Evolutionary conservation across 345 rosid genomes (phyloP).

Genomic region (Salix exigua): DNA sequence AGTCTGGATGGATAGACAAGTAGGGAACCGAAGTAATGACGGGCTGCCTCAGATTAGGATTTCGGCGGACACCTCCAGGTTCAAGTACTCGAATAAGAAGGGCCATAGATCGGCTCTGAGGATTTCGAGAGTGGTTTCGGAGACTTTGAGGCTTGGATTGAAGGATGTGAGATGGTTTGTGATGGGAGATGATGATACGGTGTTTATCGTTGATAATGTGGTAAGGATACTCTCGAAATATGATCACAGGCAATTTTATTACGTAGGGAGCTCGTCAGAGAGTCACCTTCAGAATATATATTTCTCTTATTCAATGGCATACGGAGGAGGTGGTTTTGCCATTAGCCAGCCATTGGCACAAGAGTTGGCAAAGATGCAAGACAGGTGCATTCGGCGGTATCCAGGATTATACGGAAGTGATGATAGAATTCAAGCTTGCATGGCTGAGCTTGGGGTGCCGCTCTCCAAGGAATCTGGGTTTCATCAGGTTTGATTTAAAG

Average conservation of each 20-base stretch:
- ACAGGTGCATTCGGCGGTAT: conserved; percentile 68
- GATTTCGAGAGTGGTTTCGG: conserved; percentile 72
- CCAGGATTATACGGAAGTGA: conserved; percentile 81
- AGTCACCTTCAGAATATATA: conserved; percentile 74
- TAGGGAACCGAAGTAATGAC: conserved; percentile 35
- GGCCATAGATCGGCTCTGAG: conserved; percentile 73
- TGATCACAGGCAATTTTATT: conserved; percentile 62
- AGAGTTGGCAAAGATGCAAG: conserved; percentile 69
- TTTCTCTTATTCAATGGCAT: conserved; percentile 75
- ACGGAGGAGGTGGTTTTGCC: conserved; percentile 85
- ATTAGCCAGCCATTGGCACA: conserved; percentile 70
- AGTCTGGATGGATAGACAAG: conserved; percentile 67
- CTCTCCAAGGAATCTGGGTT: conserved; percentile 73
- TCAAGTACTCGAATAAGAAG: conserved; percentile 59
- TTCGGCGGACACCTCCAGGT: conserved; percentile 56
- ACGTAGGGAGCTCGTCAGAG: conserved; percentile 74
- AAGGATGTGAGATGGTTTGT: conserved; percentile 76
- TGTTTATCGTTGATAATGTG: conserved; percentile 64
- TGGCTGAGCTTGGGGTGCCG: conserved; percentile 80
- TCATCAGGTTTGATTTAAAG: conserved; percentile 56
- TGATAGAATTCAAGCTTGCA: conserved; percentile 80
- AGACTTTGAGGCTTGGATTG: conserved; percentile 56
- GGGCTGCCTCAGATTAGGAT: conserved; percentile 59
- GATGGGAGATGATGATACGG: conserved; percentile 84
- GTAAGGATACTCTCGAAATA: conserved; percentile 56